phyloP scores from a whole-genome alignment of 73 alveolate genomes.

The Symbiodinium pilosum region DNA sequence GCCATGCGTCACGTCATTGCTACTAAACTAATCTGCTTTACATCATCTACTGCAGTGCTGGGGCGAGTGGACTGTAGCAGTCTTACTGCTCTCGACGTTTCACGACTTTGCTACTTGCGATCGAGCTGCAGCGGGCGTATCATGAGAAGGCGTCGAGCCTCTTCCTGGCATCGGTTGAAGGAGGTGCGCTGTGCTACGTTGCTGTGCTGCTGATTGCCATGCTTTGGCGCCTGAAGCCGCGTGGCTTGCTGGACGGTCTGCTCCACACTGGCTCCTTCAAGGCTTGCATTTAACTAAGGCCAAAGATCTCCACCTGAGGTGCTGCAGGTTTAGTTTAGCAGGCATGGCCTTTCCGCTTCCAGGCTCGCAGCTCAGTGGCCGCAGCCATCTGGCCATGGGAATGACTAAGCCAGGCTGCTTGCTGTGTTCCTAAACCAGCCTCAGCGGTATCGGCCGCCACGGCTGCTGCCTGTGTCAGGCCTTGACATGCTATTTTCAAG shows the following conservation, averaged over 20 bases:
- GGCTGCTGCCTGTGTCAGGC: not conserved
- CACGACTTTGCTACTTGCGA: too few relatives aligned
- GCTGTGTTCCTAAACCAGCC: not conserved
- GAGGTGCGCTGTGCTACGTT: too few relatives aligned
- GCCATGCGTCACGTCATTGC: too few relatives aligned
- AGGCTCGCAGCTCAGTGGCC: not conserved
- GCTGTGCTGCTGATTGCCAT: not conserved
- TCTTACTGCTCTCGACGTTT: too few relatives aligned
- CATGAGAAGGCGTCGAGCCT: not conserved
- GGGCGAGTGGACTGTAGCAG: too few relatives aligned
- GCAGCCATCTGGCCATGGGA: not conserved
- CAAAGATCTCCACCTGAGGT: too few relatives aligned
- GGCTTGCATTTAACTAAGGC: too few relatives aligned
- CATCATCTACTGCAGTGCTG: too few relatives aligned
- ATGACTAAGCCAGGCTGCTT: too few relatives aligned
- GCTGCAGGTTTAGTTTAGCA: too few relatives aligned
- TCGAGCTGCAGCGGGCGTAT: not conserved
- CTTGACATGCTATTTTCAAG: not conserved
- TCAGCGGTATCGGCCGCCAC: not conserved
- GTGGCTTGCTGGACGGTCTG: not conserved
- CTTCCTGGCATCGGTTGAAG: constrained; percentile 8
- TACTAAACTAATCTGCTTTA: too few relatives aligned
- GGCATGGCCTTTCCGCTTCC: not conserved
- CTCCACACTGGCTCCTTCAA: not conserved
- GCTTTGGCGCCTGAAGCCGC: not conserved